A percentile compares a stretch with the other conserved stretches of the same genome.
phyloP scores from a whole-genome alignment of 495 filamentous ascomycete species.

The Talaromyces trachyspermus region DNA sequence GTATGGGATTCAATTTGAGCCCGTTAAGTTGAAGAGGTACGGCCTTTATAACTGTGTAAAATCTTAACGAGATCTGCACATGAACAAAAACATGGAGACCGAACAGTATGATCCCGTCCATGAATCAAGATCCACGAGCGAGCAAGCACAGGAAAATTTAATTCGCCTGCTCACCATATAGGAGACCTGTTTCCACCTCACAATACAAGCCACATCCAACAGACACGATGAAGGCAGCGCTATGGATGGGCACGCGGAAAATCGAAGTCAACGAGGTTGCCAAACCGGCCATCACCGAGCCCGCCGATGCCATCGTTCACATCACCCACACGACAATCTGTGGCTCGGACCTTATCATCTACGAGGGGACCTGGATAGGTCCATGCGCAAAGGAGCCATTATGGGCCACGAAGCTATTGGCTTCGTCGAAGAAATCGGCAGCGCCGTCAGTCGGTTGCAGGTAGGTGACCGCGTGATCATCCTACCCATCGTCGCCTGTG shows the following conservation, averaged over 20 bases:
- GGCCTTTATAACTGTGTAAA: no score
- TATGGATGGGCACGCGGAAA: conserved; percentile 20
- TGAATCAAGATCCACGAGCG: no score
- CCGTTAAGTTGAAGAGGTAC: no score
- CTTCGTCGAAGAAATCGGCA: conserved; percentile 25
- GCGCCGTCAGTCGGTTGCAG: conserved; percentile 18
- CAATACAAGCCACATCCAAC: conserved; percentile 20
- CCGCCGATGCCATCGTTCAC: conserved; percentile 26
- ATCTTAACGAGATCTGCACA: no score
- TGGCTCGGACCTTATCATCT: conserved; percentile 25
- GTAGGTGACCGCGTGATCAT: conserved; percentile 32
- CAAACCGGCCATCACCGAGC: conserved; percentile 24
- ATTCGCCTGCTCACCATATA: conserved; percentile 2
- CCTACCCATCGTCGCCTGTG: conserved; percentile 59
- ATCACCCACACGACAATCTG: conserved; percentile 29
- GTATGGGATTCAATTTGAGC: no score
- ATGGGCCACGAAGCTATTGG: conserved; percentile 38
- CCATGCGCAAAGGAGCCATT: conserved; percentile 59
- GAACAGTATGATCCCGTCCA: background rate
- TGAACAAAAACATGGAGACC: background rate
- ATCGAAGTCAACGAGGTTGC: conserved; percentile 20
- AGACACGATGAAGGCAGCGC: conserved; percentile 22
- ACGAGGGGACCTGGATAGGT: conserved; percentile 20
- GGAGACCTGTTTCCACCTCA: conserved; percentile 4
- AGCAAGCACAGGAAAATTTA: no score